Conservation (phyloP, 306 rosid species). For the Cicer judaicum region DNA sequence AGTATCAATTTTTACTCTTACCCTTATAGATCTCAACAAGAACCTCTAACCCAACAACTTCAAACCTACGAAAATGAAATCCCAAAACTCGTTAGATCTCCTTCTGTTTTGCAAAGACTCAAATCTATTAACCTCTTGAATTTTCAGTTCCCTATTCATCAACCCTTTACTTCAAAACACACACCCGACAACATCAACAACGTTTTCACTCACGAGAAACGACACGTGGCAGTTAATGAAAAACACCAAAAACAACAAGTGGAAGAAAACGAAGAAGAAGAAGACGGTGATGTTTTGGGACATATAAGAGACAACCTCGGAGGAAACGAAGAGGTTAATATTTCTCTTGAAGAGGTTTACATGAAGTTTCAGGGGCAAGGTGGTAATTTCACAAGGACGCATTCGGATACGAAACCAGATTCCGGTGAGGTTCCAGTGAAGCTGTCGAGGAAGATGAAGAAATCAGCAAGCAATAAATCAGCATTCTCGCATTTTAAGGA, state of each 20-base stretch:
- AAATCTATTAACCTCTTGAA: too few relatives aligned
- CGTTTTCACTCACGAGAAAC: too few relatives aligned
- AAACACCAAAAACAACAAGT: slow-evolving; percentile 18
- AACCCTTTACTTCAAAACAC: too few relatives aligned
- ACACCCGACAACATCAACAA: too few relatives aligned
- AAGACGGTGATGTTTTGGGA: slow-evolving; percentile 28
- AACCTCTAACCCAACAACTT: too few relatives aligned
- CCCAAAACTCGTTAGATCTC: too few relatives aligned
- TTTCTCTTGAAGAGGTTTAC: slow-evolving; percentile 63
- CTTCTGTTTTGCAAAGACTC: too few relatives aligned
- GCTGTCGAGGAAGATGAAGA: slow-evolving; percentile 78
- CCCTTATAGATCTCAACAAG: too few relatives aligned
- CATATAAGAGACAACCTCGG: slow-evolving; percentile 15
- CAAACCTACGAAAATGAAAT: too few relatives aligned
- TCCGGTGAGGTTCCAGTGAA: slow-evolving; percentile 64
- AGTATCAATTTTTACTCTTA: too few relatives aligned
- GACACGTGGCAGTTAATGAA: slow-evolving; percentile 12
- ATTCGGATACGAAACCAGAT: slow-evolving; percentile 69
- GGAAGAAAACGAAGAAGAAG: slow-evolving; percentile 14
- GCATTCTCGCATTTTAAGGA: slow-evolving; percentile 67
- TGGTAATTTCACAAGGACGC: slow-evolving; percentile 49
- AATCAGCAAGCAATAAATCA: slow-evolving; percentile 77
- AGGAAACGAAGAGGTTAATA: not conserved
- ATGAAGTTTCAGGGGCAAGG: slow-evolving; percentile 50
- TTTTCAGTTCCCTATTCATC: too few relatives aligned